phyloP scores from a whole-genome alignment of 257 asterid species.

The Nicotiana attenuata region DNA sequence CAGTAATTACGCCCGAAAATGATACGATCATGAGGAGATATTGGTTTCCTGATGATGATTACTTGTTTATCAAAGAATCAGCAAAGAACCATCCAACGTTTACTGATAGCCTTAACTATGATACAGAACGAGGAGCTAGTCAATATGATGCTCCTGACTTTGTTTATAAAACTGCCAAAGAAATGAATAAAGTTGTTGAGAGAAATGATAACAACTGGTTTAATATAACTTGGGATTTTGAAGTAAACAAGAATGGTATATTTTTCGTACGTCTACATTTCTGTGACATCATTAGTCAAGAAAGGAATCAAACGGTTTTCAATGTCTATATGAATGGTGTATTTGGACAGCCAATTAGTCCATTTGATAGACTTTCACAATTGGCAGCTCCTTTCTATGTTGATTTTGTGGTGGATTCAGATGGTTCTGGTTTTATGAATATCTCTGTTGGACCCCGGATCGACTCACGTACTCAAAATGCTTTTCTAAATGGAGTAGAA shows the following conservation, averaged over 20 bases:
- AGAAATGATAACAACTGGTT: neutral
- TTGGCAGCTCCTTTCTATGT: conserved; percentile 29
- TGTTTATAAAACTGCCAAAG: conserved; percentile 50
- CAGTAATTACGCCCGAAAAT: neutral
- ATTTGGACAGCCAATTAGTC: neutral
- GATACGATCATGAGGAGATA: conserved; percentile 42
- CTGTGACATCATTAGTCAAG: conserved; percentile 35
- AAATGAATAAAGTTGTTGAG: conserved; percentile 7
- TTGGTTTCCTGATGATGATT: conserved; percentile 54
- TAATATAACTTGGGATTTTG: conserved; percentile 45
- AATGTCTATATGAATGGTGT: conserved; percentile 21
- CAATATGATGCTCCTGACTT: conserved; percentile 34
- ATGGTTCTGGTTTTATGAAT: conserved; percentile 39
- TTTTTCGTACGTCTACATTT: conserved; percentile 52
- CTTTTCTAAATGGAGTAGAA: conserved; percentile 60
- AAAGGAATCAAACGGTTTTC: conserved; percentile 8
- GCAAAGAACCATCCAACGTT: neutral
- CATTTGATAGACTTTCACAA: accelerated
- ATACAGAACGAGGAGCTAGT: neutral
- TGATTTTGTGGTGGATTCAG: conserved; percentile 37
- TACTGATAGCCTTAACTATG: neutral
- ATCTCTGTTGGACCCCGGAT: conserved; percentile 30
- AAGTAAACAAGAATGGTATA: conserved; percentile 16
- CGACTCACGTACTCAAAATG: neutral
- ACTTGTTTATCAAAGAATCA: neutral